A percentile compares a stretch with the other conserved stretches of the same genome.
phyloP scores from a whole-genome alignment of 306 rosid species.

The Vigna radiata region DNA sequence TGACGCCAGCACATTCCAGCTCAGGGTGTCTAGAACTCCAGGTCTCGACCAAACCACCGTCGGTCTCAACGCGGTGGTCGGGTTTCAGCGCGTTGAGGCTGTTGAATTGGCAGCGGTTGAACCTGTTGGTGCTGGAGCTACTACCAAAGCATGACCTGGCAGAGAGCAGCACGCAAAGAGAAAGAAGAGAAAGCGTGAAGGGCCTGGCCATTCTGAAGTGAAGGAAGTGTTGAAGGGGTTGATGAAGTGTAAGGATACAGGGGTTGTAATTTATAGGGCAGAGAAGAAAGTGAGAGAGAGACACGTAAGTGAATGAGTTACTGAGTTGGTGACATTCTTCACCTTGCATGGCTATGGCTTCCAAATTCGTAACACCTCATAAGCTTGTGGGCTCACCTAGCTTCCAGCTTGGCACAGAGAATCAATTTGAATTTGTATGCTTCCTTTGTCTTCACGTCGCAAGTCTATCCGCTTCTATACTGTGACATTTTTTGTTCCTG shows the following conservation, averaged over 20 bases:
- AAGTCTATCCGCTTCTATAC: not conserved
- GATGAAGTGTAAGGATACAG: conserved; percentile 3
- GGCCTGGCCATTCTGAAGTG: conserved; percentile 46
- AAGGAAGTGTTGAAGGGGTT: not conserved
- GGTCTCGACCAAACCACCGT: conserved; percentile 47
- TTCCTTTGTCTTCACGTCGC: not conserved
- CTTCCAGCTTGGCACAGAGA: not conserved
- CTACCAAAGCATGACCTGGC: conserved; percentile 44
- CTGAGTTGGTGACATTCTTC: conserved; percentile 54
- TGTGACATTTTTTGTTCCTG: no score
- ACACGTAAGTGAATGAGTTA: conserved; percentile 43
- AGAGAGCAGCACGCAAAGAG: conserved; percentile 21
- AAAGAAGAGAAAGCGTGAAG: not conserved
- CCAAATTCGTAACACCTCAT: conserved; percentile 54
- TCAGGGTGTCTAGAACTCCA: conserved; percentile 45
- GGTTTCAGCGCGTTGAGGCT: conserved; percentile 42
- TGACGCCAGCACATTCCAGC: conserved; percentile 43
- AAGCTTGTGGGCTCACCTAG: not conserved
- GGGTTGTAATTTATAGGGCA: conserved; percentile 35
- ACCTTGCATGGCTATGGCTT: conserved; percentile 49
- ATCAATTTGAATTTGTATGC: not conserved
- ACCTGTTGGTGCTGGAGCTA: not conserved
- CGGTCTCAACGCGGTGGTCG: conserved; percentile 37
- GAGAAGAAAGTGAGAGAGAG: not conserved
- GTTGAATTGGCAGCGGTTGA: conserved; percentile 42